phyloP scores from a whole-genome alignment of 306 rosid species.

The Malus sylvestris region DNA sequence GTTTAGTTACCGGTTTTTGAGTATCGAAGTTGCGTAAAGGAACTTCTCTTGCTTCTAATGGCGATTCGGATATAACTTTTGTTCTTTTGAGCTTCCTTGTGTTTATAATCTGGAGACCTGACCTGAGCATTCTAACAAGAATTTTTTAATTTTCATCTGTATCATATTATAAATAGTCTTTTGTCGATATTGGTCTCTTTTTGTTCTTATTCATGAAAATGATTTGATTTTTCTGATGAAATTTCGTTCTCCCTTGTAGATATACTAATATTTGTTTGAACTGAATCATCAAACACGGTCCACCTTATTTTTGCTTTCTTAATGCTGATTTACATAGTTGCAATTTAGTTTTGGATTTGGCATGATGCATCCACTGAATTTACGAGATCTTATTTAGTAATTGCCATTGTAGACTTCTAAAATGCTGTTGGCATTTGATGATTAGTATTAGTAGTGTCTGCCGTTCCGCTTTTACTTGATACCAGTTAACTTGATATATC shows the following conservation, averaged over 20 bases:
- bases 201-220: not conserved
- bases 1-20: not conserved
- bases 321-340: not conserved
- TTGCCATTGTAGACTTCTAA: not conserved
- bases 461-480: not conserved
- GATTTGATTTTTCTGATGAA: not conserved
- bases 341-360: not conserved
- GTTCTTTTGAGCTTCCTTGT: not conserved
- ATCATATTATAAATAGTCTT: not conserved
- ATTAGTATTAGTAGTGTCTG: not conserved
- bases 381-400: not conserved
- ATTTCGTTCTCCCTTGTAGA: not conserved
- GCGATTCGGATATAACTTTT: not conserved
- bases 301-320: not conserved
- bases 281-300: not conserved
- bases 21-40: not conserved
- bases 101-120: not conserved
- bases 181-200: not conserved
- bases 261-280: not conserved
- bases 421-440: not conserved
- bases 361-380: not conserved
- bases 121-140: constrained; percentile 14
- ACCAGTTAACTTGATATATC: not conserved
- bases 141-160: not conserved
- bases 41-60: not conserved